phyloP scores from a whole-genome alignment of 768 basidiomycete species.

The Agrocybe pediades region DNA sequence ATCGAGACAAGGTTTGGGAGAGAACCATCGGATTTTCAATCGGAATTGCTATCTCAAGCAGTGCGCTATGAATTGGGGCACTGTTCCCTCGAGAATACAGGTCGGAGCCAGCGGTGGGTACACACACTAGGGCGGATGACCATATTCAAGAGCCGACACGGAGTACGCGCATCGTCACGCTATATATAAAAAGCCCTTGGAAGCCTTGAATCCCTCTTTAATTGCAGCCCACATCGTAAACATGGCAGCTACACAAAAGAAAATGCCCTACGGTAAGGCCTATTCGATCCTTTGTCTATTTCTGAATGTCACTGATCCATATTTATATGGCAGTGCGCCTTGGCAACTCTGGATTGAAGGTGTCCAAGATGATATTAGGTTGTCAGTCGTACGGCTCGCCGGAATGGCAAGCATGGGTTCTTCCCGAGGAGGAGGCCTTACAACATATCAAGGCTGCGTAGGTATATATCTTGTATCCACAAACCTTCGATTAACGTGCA shows the following conservation, averaged over 20 bases:
- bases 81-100: no score
- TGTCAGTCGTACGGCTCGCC: constrained; percentile 59
- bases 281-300: neutral
- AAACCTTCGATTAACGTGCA: neutral
- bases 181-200: no score
- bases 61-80: no score
- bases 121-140: no score
- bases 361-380: constrained; percentile 66
- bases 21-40: no score
- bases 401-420: constrained; percentile 51
- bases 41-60: no score
- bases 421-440: constrained; percentile 49
- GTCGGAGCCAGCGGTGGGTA: no score
- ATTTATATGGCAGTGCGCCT: constrained; percentile 42
- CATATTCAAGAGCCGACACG: no score
- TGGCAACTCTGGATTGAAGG: constrained; percentile 56
- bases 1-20: no score
- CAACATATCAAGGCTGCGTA: constrained; percentile 55
- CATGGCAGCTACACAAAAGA: constrained; percentile 14
- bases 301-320: neutral
- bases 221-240: no score
- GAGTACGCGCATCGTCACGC: no score
- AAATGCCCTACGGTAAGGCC: constrained; percentile 27
- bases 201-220: no score
- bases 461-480: constrained; percentile 14